These are phyloP conservation scores for Colletotrichum ledebouriae DNA, from an alignment of 2,329 filamentous ascomycete species.

Conservation along the genomic window DNA sequence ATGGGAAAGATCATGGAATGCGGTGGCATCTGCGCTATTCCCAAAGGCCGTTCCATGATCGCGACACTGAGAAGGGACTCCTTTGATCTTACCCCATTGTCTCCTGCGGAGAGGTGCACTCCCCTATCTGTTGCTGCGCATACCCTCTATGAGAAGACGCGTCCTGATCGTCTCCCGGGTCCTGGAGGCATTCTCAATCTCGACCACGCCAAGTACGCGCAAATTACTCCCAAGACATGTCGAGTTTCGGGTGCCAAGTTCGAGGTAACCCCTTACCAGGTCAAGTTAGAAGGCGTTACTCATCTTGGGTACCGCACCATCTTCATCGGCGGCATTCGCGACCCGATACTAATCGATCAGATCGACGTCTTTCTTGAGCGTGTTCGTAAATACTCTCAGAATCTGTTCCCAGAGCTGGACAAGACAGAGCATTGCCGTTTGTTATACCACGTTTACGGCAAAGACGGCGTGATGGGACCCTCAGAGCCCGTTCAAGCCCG, in stretches of 20 bases:
- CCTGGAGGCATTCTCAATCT: conserved; percentile 59
- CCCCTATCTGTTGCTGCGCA: conserved; percentile 65
- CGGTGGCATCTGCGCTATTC: conserved; percentile 61
- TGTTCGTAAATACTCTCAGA: conserved; percentile 43
- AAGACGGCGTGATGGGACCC: conserved; percentile 47
- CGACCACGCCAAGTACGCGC: conserved; percentile 56
- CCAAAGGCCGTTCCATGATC: conserved; percentile 59
- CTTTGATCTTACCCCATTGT: conserved; percentile 62
- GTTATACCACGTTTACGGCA: conserved; percentile 61
- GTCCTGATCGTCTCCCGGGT: conserved; percentile 52
- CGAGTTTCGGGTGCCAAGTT: conserved; percentile 58
- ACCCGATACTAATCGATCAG: conserved; percentile 53
- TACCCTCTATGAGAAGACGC: conserved; percentile 66
- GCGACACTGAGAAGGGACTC: conserved; percentile 55
- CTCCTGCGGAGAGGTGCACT: conserved; percentile 58
- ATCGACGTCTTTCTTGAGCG: conserved; percentile 52
- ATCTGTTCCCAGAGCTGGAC: conserved; percentile 45
- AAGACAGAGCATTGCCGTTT: conserved; percentile 52
- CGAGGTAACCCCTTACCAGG: conserved; percentile 52
- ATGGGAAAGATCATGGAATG: conserved; percentile 72
- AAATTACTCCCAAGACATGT: conserved; percentile 53
- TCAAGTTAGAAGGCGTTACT: conserved; percentile 64
- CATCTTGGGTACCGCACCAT: conserved; percentile 59
- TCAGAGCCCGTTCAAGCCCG: conserved; percentile 46
- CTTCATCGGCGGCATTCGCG: conserved; percentile 60